These are phyloP conservation scores for Fusarium multiceps DNA, from an alignment of 2,329 filamentous ascomycete genomes.

Conservation along the genomic window DNA sequence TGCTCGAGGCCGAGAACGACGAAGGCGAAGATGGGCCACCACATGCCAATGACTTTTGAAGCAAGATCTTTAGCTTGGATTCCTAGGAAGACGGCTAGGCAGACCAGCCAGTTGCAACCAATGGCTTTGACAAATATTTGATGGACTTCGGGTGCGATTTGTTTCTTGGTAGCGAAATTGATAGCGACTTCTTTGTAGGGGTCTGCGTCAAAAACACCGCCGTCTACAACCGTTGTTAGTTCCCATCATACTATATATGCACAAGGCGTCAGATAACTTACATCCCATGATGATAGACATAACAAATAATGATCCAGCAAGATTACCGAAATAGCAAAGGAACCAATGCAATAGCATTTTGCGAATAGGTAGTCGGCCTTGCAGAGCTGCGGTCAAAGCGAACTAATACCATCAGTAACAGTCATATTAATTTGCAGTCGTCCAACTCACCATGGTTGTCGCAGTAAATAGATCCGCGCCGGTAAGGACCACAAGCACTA, in stretches of 20 bases:
- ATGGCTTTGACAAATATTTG: constrained; percentile 66
- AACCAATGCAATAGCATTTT: constrained; percentile 53
- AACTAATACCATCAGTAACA: constrained; percentile 23
- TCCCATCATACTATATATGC: rapidly evolving
- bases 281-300: constrained; percentile 59
- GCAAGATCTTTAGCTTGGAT: constrained; percentile 62
- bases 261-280: background rate
- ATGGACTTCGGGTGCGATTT: constrained; percentile 60
- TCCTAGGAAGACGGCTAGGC: constrained; percentile 61
- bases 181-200: constrained; percentile 58
- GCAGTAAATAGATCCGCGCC: constrained; percentile 41
- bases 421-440: rapidly evolving
- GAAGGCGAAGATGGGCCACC: constrained; percentile 67
- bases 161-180: constrained; percentile 60
- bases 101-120: constrained; percentile 69
- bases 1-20: constrained; percentile 66
- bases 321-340: constrained; percentile 61
- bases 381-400: constrained; percentile 39
- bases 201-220: constrained; percentile 56
- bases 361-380: constrained; percentile 30
- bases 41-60: constrained; percentile 66
- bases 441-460: constrained; percentile 34
- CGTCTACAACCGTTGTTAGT: constrained; percentile 47
- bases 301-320: constrained; percentile 61
- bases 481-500: constrained; percentile 37